These are phyloP conservation scores for Tillandsia leiboldiana DNA, from an alignment of 176 grass and related monocot species.

Conservation along the genomic window DNA sequence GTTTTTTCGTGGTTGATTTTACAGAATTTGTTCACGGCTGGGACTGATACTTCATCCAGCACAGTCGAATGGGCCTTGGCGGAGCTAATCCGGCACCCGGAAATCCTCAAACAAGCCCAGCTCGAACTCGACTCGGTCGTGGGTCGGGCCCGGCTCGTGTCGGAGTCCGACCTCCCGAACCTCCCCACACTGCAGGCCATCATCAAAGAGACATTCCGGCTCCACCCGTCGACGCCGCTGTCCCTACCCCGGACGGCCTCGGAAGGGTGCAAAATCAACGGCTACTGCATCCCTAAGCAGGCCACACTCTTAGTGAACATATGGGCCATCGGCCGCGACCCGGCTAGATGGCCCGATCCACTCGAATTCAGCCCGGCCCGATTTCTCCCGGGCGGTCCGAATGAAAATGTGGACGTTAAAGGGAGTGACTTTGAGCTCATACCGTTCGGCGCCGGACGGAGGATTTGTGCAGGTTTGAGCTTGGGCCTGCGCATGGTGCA, in stretches of 20 bases:
- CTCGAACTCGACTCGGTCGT: constrained; percentile 18
- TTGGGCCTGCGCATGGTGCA: neutral
- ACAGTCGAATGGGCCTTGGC: constrained; percentile 28
- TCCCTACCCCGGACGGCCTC: constrained; percentile 13
- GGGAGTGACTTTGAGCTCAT: constrained; percentile 13
- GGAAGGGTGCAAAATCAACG: constrained; percentile 12
- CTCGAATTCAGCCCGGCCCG: constrained; percentile 18
- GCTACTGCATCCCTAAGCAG: constrained; percentile 19
- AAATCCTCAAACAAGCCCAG: constrained; percentile 18
- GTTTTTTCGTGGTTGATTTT: neutral
- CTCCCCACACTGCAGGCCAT: constrained; percentile 28
- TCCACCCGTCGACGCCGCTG: constrained; percentile 29
- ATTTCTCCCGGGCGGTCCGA: neutral
- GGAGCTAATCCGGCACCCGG: constrained; percentile 25
- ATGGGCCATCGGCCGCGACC: constrained; percentile 30
- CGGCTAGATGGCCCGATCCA: constrained; percentile 19
- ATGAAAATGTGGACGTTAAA: neutral
- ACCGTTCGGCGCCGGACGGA: constrained; percentile 6
- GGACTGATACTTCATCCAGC: constrained; percentile 24
- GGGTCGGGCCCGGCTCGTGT: constrained; percentile 9
- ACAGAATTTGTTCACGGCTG: constrained; percentile 30
- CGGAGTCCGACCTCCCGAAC: constrained; percentile 20
- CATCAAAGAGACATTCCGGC: constrained; percentile 30
- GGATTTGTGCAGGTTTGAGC: constrained; percentile 5
- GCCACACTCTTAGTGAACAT: constrained; percentile 23